Percentiles rank a stretch among this genome's conserved stretches.
Evolutionary conservation across 805 yeast species (phyloP).

Genomic region (Candida railenensis): DNA sequence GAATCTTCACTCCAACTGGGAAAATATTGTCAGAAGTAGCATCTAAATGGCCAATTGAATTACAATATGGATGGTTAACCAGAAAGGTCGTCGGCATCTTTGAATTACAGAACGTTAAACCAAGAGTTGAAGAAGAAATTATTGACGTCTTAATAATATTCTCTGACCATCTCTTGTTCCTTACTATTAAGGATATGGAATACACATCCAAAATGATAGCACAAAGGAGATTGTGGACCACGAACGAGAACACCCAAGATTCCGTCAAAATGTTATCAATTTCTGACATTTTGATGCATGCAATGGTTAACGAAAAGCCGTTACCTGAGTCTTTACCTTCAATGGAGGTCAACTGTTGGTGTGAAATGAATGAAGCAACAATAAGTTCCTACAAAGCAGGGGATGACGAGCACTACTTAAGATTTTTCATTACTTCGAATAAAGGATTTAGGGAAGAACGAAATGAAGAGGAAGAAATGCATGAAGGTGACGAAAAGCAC

Average conservation of each 20-base stretch:
- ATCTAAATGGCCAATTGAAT: conserved; percentile 79
- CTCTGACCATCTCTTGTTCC: conserved; percentile 73
- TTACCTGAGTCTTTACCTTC: conserved; percentile 61
- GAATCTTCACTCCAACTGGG: conserved; percentile 90
- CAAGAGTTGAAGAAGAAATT: conserved; percentile 7
- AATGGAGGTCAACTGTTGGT: conserved; percentile 68
- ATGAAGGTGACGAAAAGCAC: conserved; percentile 3
- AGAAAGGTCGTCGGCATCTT: conserved; percentile 80
- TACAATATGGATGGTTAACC: conserved; percentile 86
- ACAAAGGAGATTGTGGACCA: conserved; percentile 3
- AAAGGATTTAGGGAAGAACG: conserved; percentile 20
- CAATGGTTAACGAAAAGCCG: conserved; percentile 82
- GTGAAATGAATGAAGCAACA: conserved; percentile 54
- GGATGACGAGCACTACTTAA: conserved; percentile 18
- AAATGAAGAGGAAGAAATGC: conserved; percentile 9
- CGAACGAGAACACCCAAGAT: neutral
- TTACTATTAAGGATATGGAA: conserved; percentile 50
- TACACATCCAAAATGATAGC: conserved; percentile 24
- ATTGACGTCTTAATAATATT: conserved; percentile 68
- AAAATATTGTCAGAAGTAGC: conserved; percentile 84
- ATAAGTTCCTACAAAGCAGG: conserved; percentile 43
- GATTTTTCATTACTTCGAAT: conserved; percentile 25
- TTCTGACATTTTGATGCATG: conserved; percentile 85
- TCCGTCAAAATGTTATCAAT: conserved; percentile 50
- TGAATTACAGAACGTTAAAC: conserved; percentile 34